These are phyloP conservation scores for Peronospora farinosa DNA, from an alignment of 352 stramenopile species.

Conservation along the genomic window DNA sequence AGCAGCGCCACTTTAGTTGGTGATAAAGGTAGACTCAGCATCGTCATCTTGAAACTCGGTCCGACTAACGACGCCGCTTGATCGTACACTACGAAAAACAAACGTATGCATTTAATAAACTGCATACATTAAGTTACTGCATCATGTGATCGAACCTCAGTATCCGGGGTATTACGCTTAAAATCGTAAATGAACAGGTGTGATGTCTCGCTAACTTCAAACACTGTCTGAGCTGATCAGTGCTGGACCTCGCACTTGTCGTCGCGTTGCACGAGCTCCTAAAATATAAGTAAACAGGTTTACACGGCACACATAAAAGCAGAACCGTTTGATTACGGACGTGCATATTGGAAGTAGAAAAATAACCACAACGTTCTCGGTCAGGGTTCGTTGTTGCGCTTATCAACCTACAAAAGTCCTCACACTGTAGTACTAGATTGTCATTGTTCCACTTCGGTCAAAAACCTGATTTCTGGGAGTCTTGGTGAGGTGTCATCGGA, in stretches of 20 bases:
- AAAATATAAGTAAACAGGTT: neutral
- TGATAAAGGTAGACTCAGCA: slow-evolving; percentile 9
- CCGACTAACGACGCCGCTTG: neutral
- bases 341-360: neutral
- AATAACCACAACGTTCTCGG: neutral
- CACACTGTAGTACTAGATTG: neutral
- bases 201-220: neutral
- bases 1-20: slow-evolving; percentile 29
- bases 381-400: neutral
- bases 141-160: neutral
- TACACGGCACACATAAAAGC: neutral
- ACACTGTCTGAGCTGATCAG: neutral
- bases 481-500: neutral
- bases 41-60: neutral
- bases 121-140: neutral
- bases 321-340: neutral
- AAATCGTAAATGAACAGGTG: neutral
- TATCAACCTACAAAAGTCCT: neutral
- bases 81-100: neutral
- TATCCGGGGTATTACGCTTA: neutral
- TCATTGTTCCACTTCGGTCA: neutral
- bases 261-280: neutral
- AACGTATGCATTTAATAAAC: no score
- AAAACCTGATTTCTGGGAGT: neutral
- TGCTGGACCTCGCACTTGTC: neutral